Evolutionary conservation across 352 stramenopile genomes (phyloP).

Genomic region (Phytophthora fragariaefolia): DNA sequence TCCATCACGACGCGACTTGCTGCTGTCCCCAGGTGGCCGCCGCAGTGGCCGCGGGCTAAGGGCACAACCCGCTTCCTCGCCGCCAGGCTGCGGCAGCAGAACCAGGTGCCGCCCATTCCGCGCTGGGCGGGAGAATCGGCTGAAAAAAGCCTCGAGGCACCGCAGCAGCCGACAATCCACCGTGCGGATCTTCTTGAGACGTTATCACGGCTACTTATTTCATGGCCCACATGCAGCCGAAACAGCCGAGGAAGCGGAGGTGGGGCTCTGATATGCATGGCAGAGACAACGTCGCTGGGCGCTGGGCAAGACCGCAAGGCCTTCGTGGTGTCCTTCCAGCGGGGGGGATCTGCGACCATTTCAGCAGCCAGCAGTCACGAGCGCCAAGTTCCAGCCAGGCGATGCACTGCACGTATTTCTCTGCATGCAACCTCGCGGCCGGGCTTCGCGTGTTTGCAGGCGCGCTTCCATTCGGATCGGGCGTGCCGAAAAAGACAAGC

Average conservation of each 20-base stretch:
- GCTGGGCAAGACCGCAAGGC: too few relatives aligned
- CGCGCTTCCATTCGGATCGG: slow-evolving; percentile 22
- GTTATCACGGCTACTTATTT: too few relatives aligned
- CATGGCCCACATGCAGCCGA: slow-evolving; percentile 14
- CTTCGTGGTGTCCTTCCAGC: too few relatives aligned
- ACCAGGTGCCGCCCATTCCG: slow-evolving; percentile 29
- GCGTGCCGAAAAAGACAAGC: slow-evolving; percentile 15
- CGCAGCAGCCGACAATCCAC: slow-evolving; percentile 35
- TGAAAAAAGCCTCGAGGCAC: slow-evolving; percentile 21
- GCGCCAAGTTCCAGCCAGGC: too few relatives aligned
- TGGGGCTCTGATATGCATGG: slow-evolving; percentile 20
- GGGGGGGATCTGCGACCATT: too few relatives aligned
- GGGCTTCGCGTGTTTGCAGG: slow-evolving; percentile 25
- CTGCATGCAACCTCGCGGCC: neutral
- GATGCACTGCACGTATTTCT: too few relatives aligned
- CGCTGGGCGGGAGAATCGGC: slow-evolving; percentile 22
- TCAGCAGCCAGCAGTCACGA: too few relatives aligned
- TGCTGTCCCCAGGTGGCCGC: neutral
- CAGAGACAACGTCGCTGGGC: too few relatives aligned
- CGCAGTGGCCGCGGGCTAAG: slow-evolving; percentile 8
- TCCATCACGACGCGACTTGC: too few relatives aligned
- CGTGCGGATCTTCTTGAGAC: slow-evolving; percentile 24
- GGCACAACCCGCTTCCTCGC: slow-evolving; percentile 3
- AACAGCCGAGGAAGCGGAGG: slow-evolving; percentile 18
- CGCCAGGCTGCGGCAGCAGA: slow-evolving; percentile 12